Evolutionary conservation across 495 filamentous ascomycete genomes (phyloP).

Genomic region (Cryomyces antarcticus): DNA sequence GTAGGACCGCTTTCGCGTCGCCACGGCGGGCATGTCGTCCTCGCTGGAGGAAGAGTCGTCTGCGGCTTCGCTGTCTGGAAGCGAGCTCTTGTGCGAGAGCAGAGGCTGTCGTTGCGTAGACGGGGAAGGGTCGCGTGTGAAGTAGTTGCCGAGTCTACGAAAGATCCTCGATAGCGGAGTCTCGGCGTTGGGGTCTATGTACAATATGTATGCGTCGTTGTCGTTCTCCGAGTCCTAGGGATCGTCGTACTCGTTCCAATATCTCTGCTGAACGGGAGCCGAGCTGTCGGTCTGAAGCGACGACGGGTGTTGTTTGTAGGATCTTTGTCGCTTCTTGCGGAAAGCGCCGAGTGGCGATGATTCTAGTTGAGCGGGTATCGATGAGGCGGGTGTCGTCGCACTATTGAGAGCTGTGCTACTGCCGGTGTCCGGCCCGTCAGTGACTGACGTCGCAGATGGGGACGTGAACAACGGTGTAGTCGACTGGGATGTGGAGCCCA

Average conservation of each 20-base stretch:
- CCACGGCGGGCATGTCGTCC: neutral
- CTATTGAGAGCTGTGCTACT: too few species aligned
- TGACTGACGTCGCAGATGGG: too few species aligned
- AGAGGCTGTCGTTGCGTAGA: neutral
- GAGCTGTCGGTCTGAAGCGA: neutral
- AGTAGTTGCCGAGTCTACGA: slow-evolving; percentile 2
- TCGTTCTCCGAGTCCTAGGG: slow-evolving; percentile 9
- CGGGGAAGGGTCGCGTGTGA: neutral
- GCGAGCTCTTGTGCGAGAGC: neutral
- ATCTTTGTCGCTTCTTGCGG: slow-evolving; percentile 11
- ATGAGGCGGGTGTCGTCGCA: neutral
- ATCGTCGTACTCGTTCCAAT: slow-evolving; percentile 23
- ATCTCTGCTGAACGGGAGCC: slow-evolving; percentile 2
- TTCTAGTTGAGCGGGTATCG: neutral
- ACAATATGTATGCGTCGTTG: slow-evolving; percentile 17
- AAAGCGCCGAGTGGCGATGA: slow-evolving; percentile 2
- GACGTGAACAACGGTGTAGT: too few species aligned
- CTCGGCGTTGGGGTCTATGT: slow-evolving; percentile 16
- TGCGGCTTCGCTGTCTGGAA: neutral
- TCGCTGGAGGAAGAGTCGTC: slow-evolving; percentile 3
- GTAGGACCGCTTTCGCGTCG: neutral
- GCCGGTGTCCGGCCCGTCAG: too few species aligned
- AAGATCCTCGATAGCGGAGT: slow-evolving; percentile 6
- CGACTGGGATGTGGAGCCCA: too few species aligned
- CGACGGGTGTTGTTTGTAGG: neutral